These are phyloP conservation scores for Rhodamnia argentea DNA, from an alignment of 345 rosid genomes.

Conservation along the genomic window DNA sequence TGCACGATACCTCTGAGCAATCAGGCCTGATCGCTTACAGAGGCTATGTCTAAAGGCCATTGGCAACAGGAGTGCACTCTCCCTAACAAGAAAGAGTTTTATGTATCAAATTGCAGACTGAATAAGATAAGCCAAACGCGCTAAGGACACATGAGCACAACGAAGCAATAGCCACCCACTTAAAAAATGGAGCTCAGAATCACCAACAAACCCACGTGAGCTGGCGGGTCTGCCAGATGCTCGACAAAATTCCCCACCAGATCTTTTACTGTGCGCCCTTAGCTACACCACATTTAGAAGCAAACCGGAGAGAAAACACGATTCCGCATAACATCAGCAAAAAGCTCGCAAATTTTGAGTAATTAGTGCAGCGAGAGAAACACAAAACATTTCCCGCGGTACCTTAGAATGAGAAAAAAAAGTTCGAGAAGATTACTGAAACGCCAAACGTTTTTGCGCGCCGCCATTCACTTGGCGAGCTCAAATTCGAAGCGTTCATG, in stretches of 20 bases:
- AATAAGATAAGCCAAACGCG: not conserved
- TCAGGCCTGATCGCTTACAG: constrained; percentile 30
- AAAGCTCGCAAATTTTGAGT: not conserved
- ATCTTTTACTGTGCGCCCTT: not conserved
- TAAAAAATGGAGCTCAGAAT: not conserved
- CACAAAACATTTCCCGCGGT: not conserved
- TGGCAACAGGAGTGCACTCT: not conserved
- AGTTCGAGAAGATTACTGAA: not conserved
- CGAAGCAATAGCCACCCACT: not conserved
- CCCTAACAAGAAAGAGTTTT: not conserved
- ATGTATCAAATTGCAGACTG: not conserved
- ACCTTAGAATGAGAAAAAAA: not conserved
- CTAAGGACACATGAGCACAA: not conserved
- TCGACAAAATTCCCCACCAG: not conserved
- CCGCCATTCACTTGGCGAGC: not conserved
- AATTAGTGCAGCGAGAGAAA: not conserved
- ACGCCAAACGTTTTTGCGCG: not conserved
- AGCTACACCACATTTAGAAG: not conserved
- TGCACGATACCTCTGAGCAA: constrained; percentile 21
- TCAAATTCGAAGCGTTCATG: not conserved
- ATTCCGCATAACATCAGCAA: not conserved
- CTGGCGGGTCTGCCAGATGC: not conserved
- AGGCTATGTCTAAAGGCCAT: constrained; percentile 56
- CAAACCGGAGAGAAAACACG: not conserved
- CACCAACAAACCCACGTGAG: not conserved